Conservation (phyloP, 2,329 filamentous ascomycete species). For the Fusarium palustre region DNA sequence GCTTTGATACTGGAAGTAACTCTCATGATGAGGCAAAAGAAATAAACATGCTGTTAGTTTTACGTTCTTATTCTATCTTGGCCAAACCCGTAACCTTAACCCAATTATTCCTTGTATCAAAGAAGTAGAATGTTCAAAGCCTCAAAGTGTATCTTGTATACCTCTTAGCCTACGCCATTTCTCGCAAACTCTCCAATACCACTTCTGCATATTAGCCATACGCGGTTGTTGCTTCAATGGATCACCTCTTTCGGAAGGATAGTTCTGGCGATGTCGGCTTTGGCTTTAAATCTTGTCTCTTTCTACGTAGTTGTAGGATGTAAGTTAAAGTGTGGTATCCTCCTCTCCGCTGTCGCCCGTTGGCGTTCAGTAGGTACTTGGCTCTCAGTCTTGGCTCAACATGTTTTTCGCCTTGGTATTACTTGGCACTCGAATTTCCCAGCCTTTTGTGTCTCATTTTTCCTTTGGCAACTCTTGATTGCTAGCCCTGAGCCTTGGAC, state of each 20-base stretch:
- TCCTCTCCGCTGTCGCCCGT: conserved; percentile 6
- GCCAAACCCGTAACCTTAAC: conserved; percentile 21
- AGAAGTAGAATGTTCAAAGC: conserved; percentile 6
- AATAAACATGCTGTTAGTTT: neutral
- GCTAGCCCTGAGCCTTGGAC: conserved; percentile 18
- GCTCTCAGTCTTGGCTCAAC: conserved; percentile 36
- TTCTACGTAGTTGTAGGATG: neutral
- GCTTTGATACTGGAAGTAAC: neutral
- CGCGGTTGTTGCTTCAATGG: neutral
- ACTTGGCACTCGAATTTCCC: conserved; percentile 28
- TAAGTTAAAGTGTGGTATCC: neutral
- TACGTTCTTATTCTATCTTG: conserved; percentile 1
- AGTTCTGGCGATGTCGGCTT: neutral
- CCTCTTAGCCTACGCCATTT: neutral
- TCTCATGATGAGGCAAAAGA: neutral
- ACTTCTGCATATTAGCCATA: neutral
- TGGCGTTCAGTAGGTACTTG: conserved; percentile 37
- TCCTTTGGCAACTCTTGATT: conserved; percentile 27
- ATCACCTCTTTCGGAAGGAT: conserved; percentile 1
- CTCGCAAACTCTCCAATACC: neutral
- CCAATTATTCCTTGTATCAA: conserved; percentile 3
- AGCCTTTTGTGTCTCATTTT: conserved; percentile 33
- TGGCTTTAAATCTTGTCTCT: neutral
- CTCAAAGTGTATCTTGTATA: conserved; percentile 5
- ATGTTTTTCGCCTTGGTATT: conserved; percentile 37